Base-by-base conservation (phyloP, 768 basidiomycete genomes). In the Grammothele lineata region DNA sequence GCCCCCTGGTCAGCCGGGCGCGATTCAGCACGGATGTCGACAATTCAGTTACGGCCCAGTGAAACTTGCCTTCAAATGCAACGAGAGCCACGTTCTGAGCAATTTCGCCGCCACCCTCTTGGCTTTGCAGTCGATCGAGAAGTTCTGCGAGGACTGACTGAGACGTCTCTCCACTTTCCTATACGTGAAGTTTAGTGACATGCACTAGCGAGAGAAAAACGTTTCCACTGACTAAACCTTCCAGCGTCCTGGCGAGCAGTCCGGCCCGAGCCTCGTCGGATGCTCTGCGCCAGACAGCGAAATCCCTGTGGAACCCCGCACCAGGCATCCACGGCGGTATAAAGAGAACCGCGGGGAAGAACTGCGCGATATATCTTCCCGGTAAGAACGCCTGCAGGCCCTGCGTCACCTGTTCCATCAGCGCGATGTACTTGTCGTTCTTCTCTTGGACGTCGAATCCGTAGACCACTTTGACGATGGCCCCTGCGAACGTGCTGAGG, bases 381-480 rank as follows among this genome's bases (percentile, higher is more conserved):
- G 46, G n/a, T 5, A 43, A 23, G 14, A 47, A 18, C 23, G 42
- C 37, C 11, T 42, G 45, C 19, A 52, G 12, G 6, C 41, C 41
- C 4, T 15, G 17, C 5, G 43, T 35, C 21, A 33, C 42, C 22
- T 50, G 44, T 19, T 57, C 51, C 18, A 53, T 50, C 27, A 49
- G 24, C 25, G 25, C 39, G 25, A 60, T 33, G 36, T 40, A 50
- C 11, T 42, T 32, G 40, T 61, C 59, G 23, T 53, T 33, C 15
- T 46, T 40, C 23, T 22, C 32, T 30, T 38, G 37, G 18, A 58
- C 44, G n/a, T 48, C 45, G 37, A 57, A 43, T 17, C 57, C 57
- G 34, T 58, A 58, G 8, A 48, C 50, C 9, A 55, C 35, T 39
- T 37, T 43, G 43, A 58, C 33, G 23, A 58, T 58, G 14, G 51